Conservation (phyloP, 108 stramenopile species). For the Nitzschia inconspicua region DNA sequence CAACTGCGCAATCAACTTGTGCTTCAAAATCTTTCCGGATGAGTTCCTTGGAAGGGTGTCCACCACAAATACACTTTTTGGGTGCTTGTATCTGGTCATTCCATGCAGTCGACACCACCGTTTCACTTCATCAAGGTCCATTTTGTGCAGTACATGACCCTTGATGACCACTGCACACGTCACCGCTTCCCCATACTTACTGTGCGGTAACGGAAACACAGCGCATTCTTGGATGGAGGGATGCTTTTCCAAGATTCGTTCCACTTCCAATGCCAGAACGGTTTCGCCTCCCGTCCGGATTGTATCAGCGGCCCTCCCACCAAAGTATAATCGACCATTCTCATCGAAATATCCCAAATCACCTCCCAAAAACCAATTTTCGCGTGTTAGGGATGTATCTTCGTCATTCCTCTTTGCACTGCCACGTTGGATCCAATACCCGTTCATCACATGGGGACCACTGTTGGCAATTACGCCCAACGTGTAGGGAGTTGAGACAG, state of each 20-base stretch:
- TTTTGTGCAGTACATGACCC: no score
- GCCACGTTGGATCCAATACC: constrained; percentile 87
- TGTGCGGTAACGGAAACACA: constrained; percentile 70
- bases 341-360: constrained; percentile 73
- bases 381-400: no score
- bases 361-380: constrained; percentile 61
- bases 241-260: constrained; percentile 55
- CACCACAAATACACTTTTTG: constrained; percentile 48
- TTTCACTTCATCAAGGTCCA: constrained; percentile 16
- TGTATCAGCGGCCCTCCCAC: constrained; percentile 74
- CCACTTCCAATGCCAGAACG: constrained; percentile 85
- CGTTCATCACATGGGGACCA: constrained; percentile 88
- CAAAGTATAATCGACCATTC: constrained; percentile 58
- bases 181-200: constrained; percentile 74
- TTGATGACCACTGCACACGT: constrained; percentile 59
- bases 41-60: constrained; percentile 61
- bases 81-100: constrained; percentile 72
- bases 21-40: constrained; percentile 76
- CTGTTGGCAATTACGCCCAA: constrained; percentile 78
- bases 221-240: constrained; percentile 54
- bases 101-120: constrained; percentile 47
- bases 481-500: constrained; percentile 15
- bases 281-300: constrained; percentile 93
- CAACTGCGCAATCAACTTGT: constrained; percentile 19
- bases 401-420: constrained; percentile 9